Base-by-base conservation (phyloP, 306 rosid species). In the Boehmeria nivea region DNA sequence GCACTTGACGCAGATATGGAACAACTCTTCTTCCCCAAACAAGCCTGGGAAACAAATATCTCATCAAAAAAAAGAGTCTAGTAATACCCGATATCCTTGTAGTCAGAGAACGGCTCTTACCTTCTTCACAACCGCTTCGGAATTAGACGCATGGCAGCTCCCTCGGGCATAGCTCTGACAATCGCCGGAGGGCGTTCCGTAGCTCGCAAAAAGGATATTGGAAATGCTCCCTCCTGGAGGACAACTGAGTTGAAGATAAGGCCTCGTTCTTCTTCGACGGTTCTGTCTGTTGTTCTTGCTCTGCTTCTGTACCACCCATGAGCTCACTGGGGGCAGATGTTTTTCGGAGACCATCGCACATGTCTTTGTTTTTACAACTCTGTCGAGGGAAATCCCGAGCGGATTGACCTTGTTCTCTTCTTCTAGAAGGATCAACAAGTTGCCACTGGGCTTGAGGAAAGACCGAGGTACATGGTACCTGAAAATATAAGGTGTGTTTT, bases 381-480 rank as follows among this genome's bases (percentile, higher is more conserved):
- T 69, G 44, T 81, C 83, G n/a, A 81, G 1, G n/a, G 57, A 49
- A 38, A 73, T 60, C 46, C 61, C 72, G 1, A 72, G 62, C 9
- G 97, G 93, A 60, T 80, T 70, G 15, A 86, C 88, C 26, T 28
- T 21, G 12, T 21, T 78, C 76, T 88, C 85, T 80, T 88, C 95
- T 76, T 83, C 97, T 3, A 78, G 54, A 24, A 88, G 72, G 69
- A 85, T 72, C 54, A 91, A 67, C 44, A 72, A 75, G 70, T 91
- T 91, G 33, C 75, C 78, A 0, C 51, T 80, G 24, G 87, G 66
- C 70, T 75, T 76, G 25, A 91, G 87, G 72, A 80, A 63, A 34
- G 98, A 80, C 47, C 93, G 72, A 0, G 98, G 98, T 16, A 87
- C 65, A 54, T 91, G 70, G 68, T 91, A 91, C 96, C 98, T 91